Base-by-base conservation (phyloP, 2,329 filamentous ascomycete species). In the Monilinia vaccinii-corymbosi region DNA sequence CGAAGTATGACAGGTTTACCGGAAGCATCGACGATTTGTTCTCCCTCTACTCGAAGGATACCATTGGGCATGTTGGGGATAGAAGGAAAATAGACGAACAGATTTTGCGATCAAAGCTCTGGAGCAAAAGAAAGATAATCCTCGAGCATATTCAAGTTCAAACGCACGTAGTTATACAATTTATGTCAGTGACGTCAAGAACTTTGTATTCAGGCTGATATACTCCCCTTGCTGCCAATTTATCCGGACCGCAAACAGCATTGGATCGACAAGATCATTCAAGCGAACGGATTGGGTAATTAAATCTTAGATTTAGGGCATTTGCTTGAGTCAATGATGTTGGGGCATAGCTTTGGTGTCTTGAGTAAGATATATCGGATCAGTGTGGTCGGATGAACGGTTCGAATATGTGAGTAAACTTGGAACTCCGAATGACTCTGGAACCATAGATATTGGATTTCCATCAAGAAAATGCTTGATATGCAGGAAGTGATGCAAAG, bases 1-100 rank as follows among this genome's bases (percentile, higher is more conserved):
- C 73, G 71, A 6, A 76, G 69, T 10, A 75, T 69, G 40, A 75
- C 65, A 5, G 68, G 65, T 34, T 71, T 71, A 31, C 70, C 70
- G 55, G 71, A 65, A 4, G 64, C 67, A 60, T 71, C 73, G 3
- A 76, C 70, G 10, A 76, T 66, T 28, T 70, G 68, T 32, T 72
- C 68, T 8, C 71, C 72, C 34, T 71, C 59, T 16, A 74, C 71
- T 57, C 66, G 68, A 11, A 75, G 68, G 31, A 74, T 69, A 18
- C 67, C 67, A 32, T 64, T 67, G 3, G 67, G 62, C 67, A 68
- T 68, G 6, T 38, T 62, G 58, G 11, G 9, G 10, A 46, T 9
- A 23, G 21, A 10, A 11, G 14, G 31, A 25, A 44, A 23, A 32
- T 45, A 9, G 8, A n/a, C n/a, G 5, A 9, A 36, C 16, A 31